Percentiles rank a stretch among this genome's conserved stretches.
Conservation (phyloP, 495 filamentous ascomycete species). For the Aspergillus conjunctus region DNA sequence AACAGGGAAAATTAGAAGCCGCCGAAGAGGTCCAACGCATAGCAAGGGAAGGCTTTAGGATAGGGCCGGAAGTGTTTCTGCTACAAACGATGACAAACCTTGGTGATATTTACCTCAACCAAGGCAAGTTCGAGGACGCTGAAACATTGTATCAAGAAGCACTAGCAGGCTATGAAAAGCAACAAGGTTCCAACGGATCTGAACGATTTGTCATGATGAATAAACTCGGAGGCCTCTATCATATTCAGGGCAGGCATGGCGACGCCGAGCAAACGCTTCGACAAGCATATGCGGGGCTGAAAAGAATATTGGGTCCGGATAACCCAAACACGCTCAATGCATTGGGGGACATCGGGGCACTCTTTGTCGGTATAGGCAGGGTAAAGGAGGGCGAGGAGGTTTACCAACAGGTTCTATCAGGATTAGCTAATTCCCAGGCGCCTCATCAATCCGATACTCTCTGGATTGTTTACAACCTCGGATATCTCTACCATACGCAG, state of each 20-base stretch:
- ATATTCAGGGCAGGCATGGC: background rate
- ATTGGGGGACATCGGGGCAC: background rate
- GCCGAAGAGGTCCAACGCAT: background rate
- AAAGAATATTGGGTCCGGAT: background rate
- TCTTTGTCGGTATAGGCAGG: background rate
- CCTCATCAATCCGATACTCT: constrained; percentile 32
- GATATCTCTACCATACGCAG: constrained; percentile 24
- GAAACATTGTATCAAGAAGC: background rate
- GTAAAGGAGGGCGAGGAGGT: constrained; percentile 28
- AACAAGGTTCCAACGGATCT: background rate
- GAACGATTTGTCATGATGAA: background rate
- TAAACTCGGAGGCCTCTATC: constrained; percentile 3
- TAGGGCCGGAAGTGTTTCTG: too few species aligned
- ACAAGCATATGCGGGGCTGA: background rate
- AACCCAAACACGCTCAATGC: background rate
- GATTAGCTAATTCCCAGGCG: constrained; percentile 33
- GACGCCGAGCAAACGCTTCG: background rate
- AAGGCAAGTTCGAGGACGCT: background rate
- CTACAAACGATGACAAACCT: background rate
- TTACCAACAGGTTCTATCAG: constrained; percentile 29
- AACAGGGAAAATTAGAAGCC: background rate
- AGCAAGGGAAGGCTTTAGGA: background rate
- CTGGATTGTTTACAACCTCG: constrained; percentile 36
- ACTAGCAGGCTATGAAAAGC: background rate
- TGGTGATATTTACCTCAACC: background rate